Percentiles rank a stretch among this genome's conserved stretches.
These are phyloP conservation scores for Moesziomyces sp. DNA, from an alignment of 1,284 basidiomycete genomes.

Conservation along the genomic window DNA sequence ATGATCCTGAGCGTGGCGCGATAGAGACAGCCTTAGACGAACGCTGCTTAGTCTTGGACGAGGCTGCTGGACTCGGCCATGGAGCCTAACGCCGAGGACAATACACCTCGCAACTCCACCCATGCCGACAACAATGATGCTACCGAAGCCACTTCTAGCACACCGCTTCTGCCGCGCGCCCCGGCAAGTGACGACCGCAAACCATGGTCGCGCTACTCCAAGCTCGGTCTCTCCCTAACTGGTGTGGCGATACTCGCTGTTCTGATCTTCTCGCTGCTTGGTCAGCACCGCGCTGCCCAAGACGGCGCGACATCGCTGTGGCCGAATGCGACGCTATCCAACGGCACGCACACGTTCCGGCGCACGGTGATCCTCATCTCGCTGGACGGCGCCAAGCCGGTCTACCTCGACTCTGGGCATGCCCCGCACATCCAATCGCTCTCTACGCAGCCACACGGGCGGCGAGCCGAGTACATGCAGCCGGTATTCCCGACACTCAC, in stretches of 20 bases:
- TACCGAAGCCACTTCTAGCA: background rate
- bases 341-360: slow-evolving; percentile 47
- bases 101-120: no score
- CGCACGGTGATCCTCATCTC: slow-evolving; percentile 83
- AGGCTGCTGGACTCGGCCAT: background rate
- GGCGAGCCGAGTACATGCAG: slow-evolving; percentile 71
- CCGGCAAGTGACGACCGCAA: background rate
- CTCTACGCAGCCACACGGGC: background rate
- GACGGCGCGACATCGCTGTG: slow-evolving; percentile 10
- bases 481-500: slow-evolving; percentile 89
- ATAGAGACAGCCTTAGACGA: background rate
- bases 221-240: slow-evolving; percentile 8
- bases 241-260: slow-evolving; percentile 6
- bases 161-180: slow-evolving; percentile 13
- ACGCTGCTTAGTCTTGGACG: background rate
- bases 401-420: slow-evolving; percentile 82
- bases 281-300: background rate
- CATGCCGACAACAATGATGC: background rate
- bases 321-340: slow-evolving; percentile 16
- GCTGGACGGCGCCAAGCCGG: slow-evolving; percentile 86
- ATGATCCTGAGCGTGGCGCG: background rate
- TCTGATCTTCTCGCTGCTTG: background rate
- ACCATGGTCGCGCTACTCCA: slow-evolving; percentile 4
- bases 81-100: background rate
- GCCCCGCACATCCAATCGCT: slow-evolving; percentile 76